A percentile compares a stretch with the other conserved stretches of the same genome.
phyloP scores from a whole-genome alignment of 257 asterid genomes.

The Ilex asprella region DNA sequence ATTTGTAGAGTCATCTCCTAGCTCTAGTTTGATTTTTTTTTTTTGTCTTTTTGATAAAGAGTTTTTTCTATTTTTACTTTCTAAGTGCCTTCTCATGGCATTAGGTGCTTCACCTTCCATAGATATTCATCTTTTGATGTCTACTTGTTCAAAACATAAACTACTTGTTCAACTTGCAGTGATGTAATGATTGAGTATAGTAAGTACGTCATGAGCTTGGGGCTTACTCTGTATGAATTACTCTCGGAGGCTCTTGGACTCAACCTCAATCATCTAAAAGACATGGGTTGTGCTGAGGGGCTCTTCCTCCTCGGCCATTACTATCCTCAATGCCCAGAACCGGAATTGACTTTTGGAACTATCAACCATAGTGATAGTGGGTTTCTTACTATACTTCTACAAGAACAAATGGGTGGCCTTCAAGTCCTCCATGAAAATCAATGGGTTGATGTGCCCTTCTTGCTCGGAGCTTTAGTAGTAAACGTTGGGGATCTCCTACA shows the following conservation, averaged over 20 bases:
- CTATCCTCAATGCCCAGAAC: constrained; percentile 18
- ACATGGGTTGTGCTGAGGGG: constrained; percentile 15
- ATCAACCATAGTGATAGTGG: constrained; percentile 11
- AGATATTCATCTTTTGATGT: no score
- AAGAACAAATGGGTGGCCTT: constrained; percentile 19
- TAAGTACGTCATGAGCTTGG: constrained; percentile 2
- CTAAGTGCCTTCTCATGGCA: no score
- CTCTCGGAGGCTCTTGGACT: constrained; percentile 17
- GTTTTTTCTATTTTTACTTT: no score
- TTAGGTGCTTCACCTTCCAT: no score
- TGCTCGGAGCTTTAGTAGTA: constrained; percentile 10
- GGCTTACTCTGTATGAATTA: constrained; percentile 1
- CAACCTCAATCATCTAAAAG: constrained; percentile 5
- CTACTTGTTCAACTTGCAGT: not conserved
- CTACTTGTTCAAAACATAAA: no score
- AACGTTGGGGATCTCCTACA: constrained; percentile 18
- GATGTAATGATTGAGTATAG: constrained; percentile 7
- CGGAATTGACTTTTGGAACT: constrained; percentile 15
- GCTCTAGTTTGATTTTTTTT: no score
- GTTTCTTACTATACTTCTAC: constrained; percentile 15
- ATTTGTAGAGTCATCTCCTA: no score
- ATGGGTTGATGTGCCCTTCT: constrained; percentile 16
- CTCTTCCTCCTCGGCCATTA: constrained; percentile 8
- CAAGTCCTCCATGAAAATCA: constrained; percentile 14
- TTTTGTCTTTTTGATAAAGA: no score